Conservation (phyloP, 179 eudicot genomes). For the Silene vulgaris region DNA sequence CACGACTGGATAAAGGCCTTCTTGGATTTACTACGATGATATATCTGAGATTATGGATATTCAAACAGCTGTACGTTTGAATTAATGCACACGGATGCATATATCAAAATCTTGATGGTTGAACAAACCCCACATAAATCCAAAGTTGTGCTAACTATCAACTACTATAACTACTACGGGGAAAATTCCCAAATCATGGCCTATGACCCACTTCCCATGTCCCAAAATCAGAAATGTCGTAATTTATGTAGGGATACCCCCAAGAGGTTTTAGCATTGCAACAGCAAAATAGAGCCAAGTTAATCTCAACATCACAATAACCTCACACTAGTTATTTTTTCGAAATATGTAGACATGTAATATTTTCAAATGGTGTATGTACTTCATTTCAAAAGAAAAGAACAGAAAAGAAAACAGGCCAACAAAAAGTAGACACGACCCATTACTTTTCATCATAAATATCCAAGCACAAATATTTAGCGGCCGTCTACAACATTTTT, state of each 20-base stretch:
- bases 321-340: background rate
- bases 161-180: background rate
- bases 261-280: background rate
- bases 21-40: background rate
- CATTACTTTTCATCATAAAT: background rate
- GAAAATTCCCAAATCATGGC: constrained; percentile 7
- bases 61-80: constrained; percentile 4
- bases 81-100: background rate
- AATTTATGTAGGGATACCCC: background rate
- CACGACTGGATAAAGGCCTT: constrained; percentile 3
- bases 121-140: background rate
- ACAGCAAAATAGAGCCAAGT: background rate
- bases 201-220: constrained; percentile 7
- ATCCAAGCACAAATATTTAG: background rate
- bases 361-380: background rate
- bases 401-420: background rate
- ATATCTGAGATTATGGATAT: background rate
- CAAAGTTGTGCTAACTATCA: background rate
- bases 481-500: background rate
- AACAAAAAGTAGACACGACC: background rate
- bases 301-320: background rate
- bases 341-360: background rate
- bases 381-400: too few relatives aligned
- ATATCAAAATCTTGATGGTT: constrained; percentile 6
- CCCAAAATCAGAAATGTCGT: background rate